Conservation (phyloP, 495 filamentous ascomycete species). For the Aspergillus cavernicola region DNA sequence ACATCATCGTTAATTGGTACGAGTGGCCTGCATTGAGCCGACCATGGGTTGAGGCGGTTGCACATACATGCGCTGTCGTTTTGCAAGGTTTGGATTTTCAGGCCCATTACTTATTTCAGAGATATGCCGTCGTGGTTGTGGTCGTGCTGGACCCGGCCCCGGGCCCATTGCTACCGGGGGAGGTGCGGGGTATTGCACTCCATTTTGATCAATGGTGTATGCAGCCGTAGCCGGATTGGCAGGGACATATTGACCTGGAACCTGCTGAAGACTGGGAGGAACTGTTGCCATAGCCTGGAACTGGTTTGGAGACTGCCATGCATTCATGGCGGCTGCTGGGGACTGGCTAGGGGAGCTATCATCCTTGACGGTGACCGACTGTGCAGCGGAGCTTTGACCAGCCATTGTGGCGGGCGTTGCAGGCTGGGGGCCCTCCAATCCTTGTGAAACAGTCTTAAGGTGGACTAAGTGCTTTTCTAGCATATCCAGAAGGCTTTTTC, state of each 20-base stretch:
- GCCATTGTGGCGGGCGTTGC: conserved; percentile 48
- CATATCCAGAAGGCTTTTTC: conserved; percentile 87
- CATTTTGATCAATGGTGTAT: conserved; percentile 51
- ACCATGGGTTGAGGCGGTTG: conserved; percentile 46
- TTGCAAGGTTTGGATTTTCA: conserved; percentile 52
- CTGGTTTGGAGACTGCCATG: conserved; percentile 72
- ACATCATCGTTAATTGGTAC: conserved; percentile 26
- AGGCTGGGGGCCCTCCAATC: conserved; percentile 52
- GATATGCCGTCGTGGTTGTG: conserved; percentile 59
- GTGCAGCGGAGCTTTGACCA: conserved; percentile 50
- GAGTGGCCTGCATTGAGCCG: conserved; percentile 36
- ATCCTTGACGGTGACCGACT: conserved; percentile 62
- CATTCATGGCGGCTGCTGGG: conserved; percentile 61
- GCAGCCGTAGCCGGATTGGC: conserved; percentile 36
- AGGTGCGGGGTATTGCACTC: conserved; percentile 47
- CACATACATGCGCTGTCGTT: conserved; percentile 63
- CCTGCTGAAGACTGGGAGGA: conserved; percentile 42
- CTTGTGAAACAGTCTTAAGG: conserved; percentile 59
- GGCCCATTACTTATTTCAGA: conserved; percentile 60
- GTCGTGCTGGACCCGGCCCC: conserved; percentile 29
- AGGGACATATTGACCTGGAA: conserved; percentile 51
- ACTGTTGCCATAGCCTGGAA: conserved; percentile 61
- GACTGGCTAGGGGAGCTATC: conserved; percentile 79
- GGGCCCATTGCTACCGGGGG: conserved; percentile 46
- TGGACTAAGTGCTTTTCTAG: conserved; percentile 84